Base-by-base conservation (phyloP, 1,284 basidiomycete genomes). In the Sporisorium reilianum region DNA sequence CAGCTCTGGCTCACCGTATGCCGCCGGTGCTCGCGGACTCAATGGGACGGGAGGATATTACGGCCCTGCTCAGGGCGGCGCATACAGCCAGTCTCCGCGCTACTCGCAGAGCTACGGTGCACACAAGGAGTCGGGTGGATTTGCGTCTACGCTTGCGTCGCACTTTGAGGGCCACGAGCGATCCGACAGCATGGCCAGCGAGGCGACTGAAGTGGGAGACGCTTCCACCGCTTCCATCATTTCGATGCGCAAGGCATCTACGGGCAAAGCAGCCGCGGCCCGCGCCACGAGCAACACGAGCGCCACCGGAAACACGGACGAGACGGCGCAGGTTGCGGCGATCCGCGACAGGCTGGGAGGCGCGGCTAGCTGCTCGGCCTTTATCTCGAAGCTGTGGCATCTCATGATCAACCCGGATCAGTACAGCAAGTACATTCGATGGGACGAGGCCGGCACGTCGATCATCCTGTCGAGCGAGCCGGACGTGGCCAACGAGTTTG, bases 311-410 rank as follows among this genome's bases (percentile, higher is more conserved):
- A 61, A 64, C 41, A 60, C 69, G 26, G 77, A 80, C 58, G 81
- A 84, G 67, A 82, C 70, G 38, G 72, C 73, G 5, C 78, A 82
- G 52, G 83, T 84, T 5, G 77, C 78, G n/a, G 80, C 78, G 25
- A 83, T 84, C 58, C 76, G 83, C 42, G 82, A 84, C 46, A 64
- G 80, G 11, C 68, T 83, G 14, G 82, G 81, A 11, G 83, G 83
- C 22, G 80, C 83, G 0, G 81, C 83, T 23, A 81, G 83, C 69
- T 84, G 83, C 66, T 81, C 81, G 4, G 83, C 83, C 2, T 84
- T 84, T 49, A 84, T 84, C 55, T 80, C 78, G 38, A 84, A 84
- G 67, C 75, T 84, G 22, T 84, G 83, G 83, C 82, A 82, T 57
- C 75, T 84, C 16, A 82, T 84, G 81, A 80, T 79, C 66, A 80